Base-by-base conservation (phyloP, 1,284 basidiomycete genomes). In the Pseudozyma pruni region DNA sequence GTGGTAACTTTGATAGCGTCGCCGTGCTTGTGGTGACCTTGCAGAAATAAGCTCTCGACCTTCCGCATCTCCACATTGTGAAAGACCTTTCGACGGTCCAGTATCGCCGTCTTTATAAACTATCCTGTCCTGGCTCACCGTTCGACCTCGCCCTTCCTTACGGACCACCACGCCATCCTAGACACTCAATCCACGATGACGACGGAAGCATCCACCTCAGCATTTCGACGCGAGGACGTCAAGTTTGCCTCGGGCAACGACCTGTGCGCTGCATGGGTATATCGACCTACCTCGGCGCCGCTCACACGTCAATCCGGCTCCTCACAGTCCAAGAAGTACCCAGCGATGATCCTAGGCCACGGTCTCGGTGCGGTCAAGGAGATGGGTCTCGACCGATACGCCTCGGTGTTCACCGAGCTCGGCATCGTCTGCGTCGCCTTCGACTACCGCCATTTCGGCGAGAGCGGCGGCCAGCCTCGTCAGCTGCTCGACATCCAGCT, bases 361-460 rank as follows among this genome's bases (percentile, higher is more conserved):
- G 78, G 78, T 1, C 55, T 78, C 1, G 78, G 78, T 4, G 76
- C 25, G 0, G 31, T 68, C 33, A 72, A 71, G 16, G 63, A 74
- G 37, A 76, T 78, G 72, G 52, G 56, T 1, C 66, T 79, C 8
- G 72, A 79, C 31, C 46, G 50, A 3, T 74, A 55, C 37, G 56
- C 57, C 11, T 51, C 55, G 9, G 37, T 25, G 6, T 79, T 79
- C 39, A 43, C 48, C 17, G 20, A 29, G 25, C 69, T 56, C 4
- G 76, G 78, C 22, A 75, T 62, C 48, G 37, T 68, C 16, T 64
- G 67, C 27, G 23, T 80, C 14, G 70, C 42, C 8, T 80, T 80
- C 27, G 78, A 79, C 60, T 80, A 80, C 47, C 58, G 75, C 2
- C 45, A 64, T 37, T 63, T 62, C 27, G 78, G 76, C 47, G 42